Conservation (phyloP, 345 rosid species). For the Zanthoxylum bungeanum region DNA sequence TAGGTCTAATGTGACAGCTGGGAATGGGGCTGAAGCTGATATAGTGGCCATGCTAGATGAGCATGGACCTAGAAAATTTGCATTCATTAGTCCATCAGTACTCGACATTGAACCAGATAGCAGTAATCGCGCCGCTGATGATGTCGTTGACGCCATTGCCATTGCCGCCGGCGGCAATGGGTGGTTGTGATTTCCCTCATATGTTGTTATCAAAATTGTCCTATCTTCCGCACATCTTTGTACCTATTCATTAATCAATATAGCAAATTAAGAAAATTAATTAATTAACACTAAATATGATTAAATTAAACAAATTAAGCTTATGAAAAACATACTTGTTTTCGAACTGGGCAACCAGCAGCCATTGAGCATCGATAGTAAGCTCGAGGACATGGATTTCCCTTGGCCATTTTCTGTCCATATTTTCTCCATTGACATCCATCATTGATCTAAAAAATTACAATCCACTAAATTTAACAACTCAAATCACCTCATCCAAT, state of each 20-base stretch:
- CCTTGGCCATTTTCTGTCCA: constrained; percentile 81
- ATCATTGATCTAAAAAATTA: constrained; percentile 49
- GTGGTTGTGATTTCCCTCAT: constrained; percentile 95
- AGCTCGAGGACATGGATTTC: constrained; percentile 81
- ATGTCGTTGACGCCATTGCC: constrained; percentile 91
- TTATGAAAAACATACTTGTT: constrained; percentile 64
- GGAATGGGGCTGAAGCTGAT: constrained; percentile 96
- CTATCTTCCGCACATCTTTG: constrained; percentile 94
- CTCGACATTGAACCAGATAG: constrained; percentile 84
- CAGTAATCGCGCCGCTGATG: constrained; percentile 81
- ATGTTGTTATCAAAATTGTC: constrained; percentile 76
- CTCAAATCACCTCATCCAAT: not conserved
- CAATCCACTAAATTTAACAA: not conserved
- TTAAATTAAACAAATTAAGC: too few species aligned
- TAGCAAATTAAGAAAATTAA: too few species aligned
- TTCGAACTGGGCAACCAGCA: constrained; percentile 75
- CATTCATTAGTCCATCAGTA: constrained; percentile 67
- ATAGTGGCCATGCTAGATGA: constrained; percentile 93
- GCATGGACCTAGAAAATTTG: constrained; percentile 76
- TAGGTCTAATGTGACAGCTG: constrained; percentile 91
- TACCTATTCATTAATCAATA: constrained; percentile 39
- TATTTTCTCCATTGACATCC: constrained; percentile 84
- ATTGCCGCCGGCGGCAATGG: constrained; percentile 90
- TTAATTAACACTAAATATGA: too few species aligned
- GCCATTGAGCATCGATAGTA: constrained; percentile 83